Percentiles rank a stretch among this genome's conserved stretches.
Conservation (phyloP, 75 land plant species). For the Larix kaempferi region DNA sequence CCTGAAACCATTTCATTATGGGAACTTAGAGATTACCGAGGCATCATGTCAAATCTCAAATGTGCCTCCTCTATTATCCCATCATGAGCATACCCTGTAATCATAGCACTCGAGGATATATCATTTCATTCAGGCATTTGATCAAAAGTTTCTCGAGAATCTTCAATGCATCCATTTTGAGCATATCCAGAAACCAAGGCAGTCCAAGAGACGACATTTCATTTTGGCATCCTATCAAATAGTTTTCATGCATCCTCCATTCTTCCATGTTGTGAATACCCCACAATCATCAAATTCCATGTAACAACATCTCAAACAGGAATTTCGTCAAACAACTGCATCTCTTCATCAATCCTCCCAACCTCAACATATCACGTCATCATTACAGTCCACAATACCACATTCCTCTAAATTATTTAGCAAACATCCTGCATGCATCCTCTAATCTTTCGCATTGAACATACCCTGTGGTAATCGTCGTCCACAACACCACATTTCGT, state of each 20-base stretch:
- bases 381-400: constrained; percentile 37
- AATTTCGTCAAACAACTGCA: constrained; percentile 35
- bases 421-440: constrained; percentile 14
- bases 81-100: neutral
- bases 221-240: constrained; percentile 30
- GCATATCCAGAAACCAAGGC: constrained; percentile 32
- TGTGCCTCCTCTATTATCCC: neutral
- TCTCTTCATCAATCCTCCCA: constrained; percentile 35
- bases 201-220: constrained; percentile 35
- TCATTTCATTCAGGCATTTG: neutral
- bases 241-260: constrained; percentile 26
- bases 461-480: constrained; percentile 27
- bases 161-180: neutral
- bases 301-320: constrained; percentile 36
- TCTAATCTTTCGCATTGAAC: constrained; percentile 12
- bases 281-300: constrained; percentile 54
- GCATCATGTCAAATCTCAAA: neutral
- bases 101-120: neutral
- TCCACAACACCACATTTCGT: constrained; percentile 24
- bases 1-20: neutral
- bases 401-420: constrained; percentile 24
- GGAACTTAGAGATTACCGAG: neutral
- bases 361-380: constrained; percentile 26
- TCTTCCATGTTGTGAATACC: constrained; percentile 40
- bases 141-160: neutral